Evolutionary conservation across 805 yeast species (phyloP).

Genomic region (Candida germanica): DNA sequence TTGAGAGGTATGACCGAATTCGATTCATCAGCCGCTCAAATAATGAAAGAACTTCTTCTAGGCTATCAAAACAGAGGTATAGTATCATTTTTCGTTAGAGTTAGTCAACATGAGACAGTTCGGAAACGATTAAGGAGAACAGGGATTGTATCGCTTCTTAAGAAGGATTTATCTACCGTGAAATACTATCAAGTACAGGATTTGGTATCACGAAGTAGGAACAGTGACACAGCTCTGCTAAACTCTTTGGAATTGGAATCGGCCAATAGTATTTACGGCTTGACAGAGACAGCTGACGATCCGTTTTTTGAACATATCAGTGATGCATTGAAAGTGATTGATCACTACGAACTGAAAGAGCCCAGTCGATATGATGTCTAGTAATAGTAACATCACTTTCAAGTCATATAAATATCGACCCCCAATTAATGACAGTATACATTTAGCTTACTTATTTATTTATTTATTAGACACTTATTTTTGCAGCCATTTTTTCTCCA

Average conservation of each 20-base stretch:
- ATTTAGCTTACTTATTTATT: background rate
- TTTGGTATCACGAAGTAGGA: background rate
- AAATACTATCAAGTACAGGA: constrained; percentile 22
- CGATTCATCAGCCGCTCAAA: constrained; percentile 42
- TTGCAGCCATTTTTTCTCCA: background rate
- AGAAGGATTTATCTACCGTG: constrained; percentile 22
- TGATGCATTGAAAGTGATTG: constrained; percentile 39
- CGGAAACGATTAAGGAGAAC: constrained; percentile 27
- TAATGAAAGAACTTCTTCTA: constrained; percentile 24
- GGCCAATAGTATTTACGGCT: constrained; percentile 17
- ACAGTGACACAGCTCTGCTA: background rate
- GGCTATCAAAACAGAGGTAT: constrained; percentile 31
- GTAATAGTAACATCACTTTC: background rate
- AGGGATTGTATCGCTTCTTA: constrained; percentile 27
- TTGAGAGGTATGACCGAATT: constrained; percentile 40
- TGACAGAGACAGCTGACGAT: constrained; percentile 22
- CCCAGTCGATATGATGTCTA: too few species aligned
- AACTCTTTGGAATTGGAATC: constrained; percentile 8
- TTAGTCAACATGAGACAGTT: constrained; percentile 22
- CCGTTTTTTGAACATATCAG: constrained; percentile 39
- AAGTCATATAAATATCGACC: background rate
- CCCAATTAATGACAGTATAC: background rate
- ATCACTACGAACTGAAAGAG: constrained; percentile 24
- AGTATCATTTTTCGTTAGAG: constrained; percentile 34
- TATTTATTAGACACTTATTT: constrained; percentile 2